Conservation (phyloP, 352 stramenopile genomes). For the Globisporangium radiosum region DNA sequence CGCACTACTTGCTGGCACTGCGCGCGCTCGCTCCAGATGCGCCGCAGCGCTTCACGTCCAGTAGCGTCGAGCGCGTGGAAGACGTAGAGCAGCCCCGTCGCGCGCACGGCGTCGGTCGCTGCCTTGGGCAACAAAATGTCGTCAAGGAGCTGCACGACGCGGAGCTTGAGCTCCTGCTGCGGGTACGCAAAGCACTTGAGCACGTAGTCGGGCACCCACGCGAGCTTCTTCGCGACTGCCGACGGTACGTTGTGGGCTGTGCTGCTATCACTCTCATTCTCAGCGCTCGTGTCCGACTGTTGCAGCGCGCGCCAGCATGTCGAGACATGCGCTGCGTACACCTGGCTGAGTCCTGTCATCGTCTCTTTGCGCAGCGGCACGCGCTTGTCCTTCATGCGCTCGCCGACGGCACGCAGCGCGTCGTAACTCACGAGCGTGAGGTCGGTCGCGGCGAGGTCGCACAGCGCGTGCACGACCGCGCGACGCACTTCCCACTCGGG, state of each 20-base stretch:
- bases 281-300: slow-evolving; percentile 1
- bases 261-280: slow-evolving; percentile 15
- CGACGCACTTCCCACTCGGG: slow-evolving; percentile 80
- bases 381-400: slow-evolving; percentile 88
- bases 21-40: slow-evolving; percentile 55
- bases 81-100: slow-evolving; percentile 68
- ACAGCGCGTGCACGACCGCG: slow-evolving; percentile 71
- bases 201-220: slow-evolving; percentile 79
- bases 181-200: slow-evolving; percentile 85
- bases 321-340: slow-evolving; percentile 71
- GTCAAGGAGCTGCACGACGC: slow-evolving; percentile 77
- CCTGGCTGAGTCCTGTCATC: slow-evolving; percentile 83
- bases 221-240: slow-evolving; percentile 51
- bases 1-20: slow-evolving; percentile 32
- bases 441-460: slow-evolving; percentile 69
- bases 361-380: slow-evolving; percentile 75
- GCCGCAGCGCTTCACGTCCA: slow-evolving; percentile 65
- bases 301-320: slow-evolving; percentile 23
- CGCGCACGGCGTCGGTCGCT: slow-evolving; percentile 36
- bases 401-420: slow-evolving; percentile 63
- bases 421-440: slow-evolving; percentile 60
- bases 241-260: slow-evolving; percentile 27
- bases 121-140: slow-evolving; percentile 79
- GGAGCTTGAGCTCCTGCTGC: slow-evolving; percentile 75
- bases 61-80: slow-evolving; percentile 55